Base-by-base conservation (phyloP, 1,284 basidiomycete genomes). In the Marasmius tenuissimus region DNA sequence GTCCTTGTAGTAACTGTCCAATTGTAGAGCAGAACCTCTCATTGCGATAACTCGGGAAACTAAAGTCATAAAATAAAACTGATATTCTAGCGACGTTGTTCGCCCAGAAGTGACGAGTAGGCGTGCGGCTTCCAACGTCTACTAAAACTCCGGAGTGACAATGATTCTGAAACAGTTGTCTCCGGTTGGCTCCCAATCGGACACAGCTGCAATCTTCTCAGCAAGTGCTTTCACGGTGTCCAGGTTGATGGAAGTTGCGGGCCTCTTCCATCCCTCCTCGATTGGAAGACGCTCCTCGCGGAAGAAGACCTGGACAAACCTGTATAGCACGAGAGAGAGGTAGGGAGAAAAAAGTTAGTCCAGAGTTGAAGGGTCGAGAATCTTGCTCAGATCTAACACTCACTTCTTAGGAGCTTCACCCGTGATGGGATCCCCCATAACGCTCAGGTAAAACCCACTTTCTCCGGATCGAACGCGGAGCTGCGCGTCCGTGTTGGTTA, bases 241-340 rank as follows among this genome's bases (percentile, higher is more conserved):
- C 4, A 34, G 18, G 2, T 57, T 66, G 9, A 61, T 64, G 9
- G 39, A 48, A 5, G 37, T 48, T 9, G 57, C 14, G 2, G 66
- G 47, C 16, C 61, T 50, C 14, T 53, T 20, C 66, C 66, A 67
- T 8, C 67, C 67, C 52, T 68, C 67, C 6, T 58, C 62, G 22
- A 66, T 52, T 1, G 67, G 67, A 10, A 68, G 61, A 10, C 67
- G 65, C 38, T 68, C 65, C 47, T 68, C 65, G 3, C 62, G 51
- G 58, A 68, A 68, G 38, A 68, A 65, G 12, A 66, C 58, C 12
- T 68, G 49, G 12, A 68, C 65, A 48, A 68, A 68, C 10, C 67
- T 68, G n/a, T n/a, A 14, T 16, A 10, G 34, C 20, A 27, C 12
- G n/a, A 9, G 8, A n/a, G 18, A 4, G 53, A 52, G n/a, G 20